These are phyloP conservation scores for Amphicarpaea edgeworthii DNA, from an alignment of 306 rosid species.

Conservation along the genomic window DNA sequence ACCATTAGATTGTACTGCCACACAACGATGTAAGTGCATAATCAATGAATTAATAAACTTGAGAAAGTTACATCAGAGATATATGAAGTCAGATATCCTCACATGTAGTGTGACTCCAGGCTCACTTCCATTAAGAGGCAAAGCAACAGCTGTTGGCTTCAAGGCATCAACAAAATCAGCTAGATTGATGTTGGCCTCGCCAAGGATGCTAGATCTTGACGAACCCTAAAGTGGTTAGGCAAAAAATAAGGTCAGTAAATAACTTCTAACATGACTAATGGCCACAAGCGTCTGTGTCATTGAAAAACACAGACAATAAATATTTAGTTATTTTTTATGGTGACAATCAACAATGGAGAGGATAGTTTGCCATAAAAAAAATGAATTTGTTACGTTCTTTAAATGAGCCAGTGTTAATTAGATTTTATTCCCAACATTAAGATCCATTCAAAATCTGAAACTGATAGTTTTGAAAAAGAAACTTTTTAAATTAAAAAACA, in stretches of 20 bases:
- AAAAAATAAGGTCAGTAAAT: slow-evolving; percentile 49
- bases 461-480: slow-evolving; percentile 19
- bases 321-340: slow-evolving; percentile 25
- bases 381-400: slow-evolving; percentile 4
- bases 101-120: slow-evolving; percentile 86
- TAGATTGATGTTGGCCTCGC: slow-evolving; percentile 86
- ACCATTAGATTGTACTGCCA: slow-evolving; percentile 6
- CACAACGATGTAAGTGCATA: slow-evolving; percentile 31
- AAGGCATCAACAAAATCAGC: slow-evolving; percentile 93
- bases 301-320: slow-evolving; percentile 24
- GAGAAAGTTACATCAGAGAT: slow-evolving; percentile 33
- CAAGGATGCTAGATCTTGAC: slow-evolving; percentile 93
- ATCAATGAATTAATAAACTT: slow-evolving; percentile 9
- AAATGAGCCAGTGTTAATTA: neutral
- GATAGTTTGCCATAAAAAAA: slow-evolving; percentile 12
- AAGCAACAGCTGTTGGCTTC: slow-evolving; percentile 77
- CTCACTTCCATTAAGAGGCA: slow-evolving; percentile 87
- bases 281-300: slow-evolving; percentile 15
- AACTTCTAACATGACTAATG: slow-evolving; percentile 39
- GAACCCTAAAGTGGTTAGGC: slow-evolving; percentile 77
- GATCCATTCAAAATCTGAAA: slow-evolving; percentile 21
- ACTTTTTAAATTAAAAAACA: slow-evolving; percentile 1
- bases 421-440: slow-evolving; percentile 28
- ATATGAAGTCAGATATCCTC: slow-evolving; percentile 56
- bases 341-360: slow-evolving; percentile 33